Percentiles rank a stretch among this genome's conserved stretches.
Conservation (phyloP, 345 rosid genomes). For the Laguncularia racemosa region DNA sequence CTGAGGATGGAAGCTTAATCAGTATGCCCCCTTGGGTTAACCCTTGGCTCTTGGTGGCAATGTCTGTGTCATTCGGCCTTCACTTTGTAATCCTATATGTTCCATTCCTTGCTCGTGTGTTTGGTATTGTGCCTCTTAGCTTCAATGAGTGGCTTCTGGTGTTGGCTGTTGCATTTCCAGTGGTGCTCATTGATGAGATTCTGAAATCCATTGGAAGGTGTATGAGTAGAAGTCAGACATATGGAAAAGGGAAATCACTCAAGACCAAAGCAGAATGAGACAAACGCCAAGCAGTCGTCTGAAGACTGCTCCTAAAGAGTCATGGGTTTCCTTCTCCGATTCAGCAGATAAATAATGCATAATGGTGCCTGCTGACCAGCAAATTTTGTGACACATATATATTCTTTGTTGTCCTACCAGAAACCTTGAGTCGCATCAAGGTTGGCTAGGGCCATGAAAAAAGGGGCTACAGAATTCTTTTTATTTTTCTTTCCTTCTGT, state of each 20-base stretch:
- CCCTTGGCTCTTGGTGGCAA: slow-evolving; percentile 62
- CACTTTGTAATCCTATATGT: slow-evolving; percentile 63
- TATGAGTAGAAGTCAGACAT: slow-evolving; percentile 14
- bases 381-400: no score
- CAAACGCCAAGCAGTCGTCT: no score
- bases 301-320: no score
- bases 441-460: no score
- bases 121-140: slow-evolving; percentile 65
- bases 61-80: slow-evolving; percentile 52
- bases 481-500: no score
- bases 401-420: no score
- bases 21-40: slow-evolving; percentile 79
- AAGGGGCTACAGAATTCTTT: no score
- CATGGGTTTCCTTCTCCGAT: no score
- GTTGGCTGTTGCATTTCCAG: slow-evolving; percentile 49
- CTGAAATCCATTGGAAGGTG: slow-evolving; percentile 41
- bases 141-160: slow-evolving; percentile 64
- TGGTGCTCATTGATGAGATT: slow-evolving; percentile 53
- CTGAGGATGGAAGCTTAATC: slow-evolving; percentile 62
- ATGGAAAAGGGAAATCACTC: slow-evolving; percentile 10
- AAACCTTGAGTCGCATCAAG: no score
- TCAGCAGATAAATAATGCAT: no score
- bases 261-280: slow-evolving; percentile 45
- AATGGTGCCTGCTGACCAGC: no score
- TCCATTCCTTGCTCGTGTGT: slow-evolving; percentile 58